These are phyloP conservation scores for Fraxinus cuspidata DNA, from an alignment of 257 asterid species.

Conservation along the genomic window DNA sequence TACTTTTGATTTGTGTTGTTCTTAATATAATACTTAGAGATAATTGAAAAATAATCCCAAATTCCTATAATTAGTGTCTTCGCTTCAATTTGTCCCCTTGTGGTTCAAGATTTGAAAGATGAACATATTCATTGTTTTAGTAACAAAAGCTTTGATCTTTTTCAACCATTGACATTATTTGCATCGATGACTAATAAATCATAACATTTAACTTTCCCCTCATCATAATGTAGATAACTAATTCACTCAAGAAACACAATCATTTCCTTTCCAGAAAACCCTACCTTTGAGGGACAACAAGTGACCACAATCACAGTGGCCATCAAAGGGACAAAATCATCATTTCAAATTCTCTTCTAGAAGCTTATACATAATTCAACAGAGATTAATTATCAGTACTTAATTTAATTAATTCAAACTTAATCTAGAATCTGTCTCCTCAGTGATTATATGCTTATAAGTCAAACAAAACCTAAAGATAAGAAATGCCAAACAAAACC, in stretches of 20 bases:
- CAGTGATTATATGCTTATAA: not conserved
- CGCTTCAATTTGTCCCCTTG: no score
- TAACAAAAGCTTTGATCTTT: not conserved
- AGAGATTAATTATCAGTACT: not conserved
- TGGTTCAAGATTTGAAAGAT: no score
- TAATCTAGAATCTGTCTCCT: not conserved
- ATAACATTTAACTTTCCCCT: not conserved
- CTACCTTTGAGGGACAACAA: slow-evolving; percentile 14
- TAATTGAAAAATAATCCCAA: no score
- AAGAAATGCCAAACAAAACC: not conserved
- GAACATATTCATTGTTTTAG: no score
- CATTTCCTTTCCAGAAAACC: slow-evolving; percentile 28
- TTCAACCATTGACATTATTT: not conserved
- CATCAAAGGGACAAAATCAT: slow-evolving; percentile 5
- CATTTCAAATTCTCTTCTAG: slow-evolving; percentile 20
- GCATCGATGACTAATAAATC: not conserved
- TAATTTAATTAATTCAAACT: not conserved
- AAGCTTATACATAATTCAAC: not conserved
- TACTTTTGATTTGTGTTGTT: no score
- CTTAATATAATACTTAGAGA: no score
- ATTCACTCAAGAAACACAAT: slow-evolving; percentile 29
- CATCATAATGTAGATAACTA: not conserved
- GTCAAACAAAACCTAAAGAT: not conserved
- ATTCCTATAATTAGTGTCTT: no score
- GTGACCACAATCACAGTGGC: slow-evolving; percentile 18